Evolutionary conservation across 768 basidiomycete genomes (phyloP).

Genomic region (Ramaria sp.): DNA sequence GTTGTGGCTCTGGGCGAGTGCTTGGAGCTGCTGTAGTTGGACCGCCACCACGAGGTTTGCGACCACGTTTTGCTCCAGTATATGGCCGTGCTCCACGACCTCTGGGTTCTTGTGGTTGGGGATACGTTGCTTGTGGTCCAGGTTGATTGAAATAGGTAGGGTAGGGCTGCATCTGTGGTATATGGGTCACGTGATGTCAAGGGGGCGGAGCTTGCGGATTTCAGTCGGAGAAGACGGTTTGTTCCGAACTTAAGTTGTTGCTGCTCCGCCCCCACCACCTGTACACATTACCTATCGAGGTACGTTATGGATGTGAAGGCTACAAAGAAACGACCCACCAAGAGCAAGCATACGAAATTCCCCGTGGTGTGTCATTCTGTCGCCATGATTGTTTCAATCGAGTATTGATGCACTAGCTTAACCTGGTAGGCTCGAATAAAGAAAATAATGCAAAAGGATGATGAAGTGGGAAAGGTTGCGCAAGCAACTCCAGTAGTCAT

Average conservation of each 20-base stretch:
- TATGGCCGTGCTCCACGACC: slow-evolving; percentile 2
- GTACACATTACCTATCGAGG: neutral
- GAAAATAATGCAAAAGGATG: slow-evolving; percentile 99
- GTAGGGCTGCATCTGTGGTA: neutral
- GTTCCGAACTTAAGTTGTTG: too few species aligned
- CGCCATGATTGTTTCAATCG: neutral
- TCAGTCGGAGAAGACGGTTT: too few species aligned
- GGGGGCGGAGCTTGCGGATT: neutral
- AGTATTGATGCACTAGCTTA: neutral
- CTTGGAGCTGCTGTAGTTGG: slow-evolving; percentile 16
- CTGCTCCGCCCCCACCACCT: too few species aligned
- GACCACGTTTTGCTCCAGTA: slow-evolving; percentile 33
- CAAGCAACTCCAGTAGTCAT: slow-evolving; percentile 95
- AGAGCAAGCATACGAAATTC: slow-evolving; percentile 86
- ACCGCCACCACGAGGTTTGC: slow-evolving; percentile 33
- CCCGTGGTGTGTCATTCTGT: slow-evolving; percentile 55
- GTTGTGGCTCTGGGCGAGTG: neutral
- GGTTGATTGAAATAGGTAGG: slow-evolving; percentile 7
- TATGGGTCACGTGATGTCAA: neutral
- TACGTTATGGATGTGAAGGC: neutral
- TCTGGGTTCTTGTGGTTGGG: neutral
- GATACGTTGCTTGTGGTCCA: neutral
- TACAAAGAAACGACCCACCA: slow-evolving; percentile 18
- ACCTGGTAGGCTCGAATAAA: slow-evolving; percentile 81
- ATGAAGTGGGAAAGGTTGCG: slow-evolving; percentile 97